Evolutionary conservation across 2,329 filamentous ascomycete genomes (phyloP).

Genomic region (Fusarium vanettenii): DNA sequence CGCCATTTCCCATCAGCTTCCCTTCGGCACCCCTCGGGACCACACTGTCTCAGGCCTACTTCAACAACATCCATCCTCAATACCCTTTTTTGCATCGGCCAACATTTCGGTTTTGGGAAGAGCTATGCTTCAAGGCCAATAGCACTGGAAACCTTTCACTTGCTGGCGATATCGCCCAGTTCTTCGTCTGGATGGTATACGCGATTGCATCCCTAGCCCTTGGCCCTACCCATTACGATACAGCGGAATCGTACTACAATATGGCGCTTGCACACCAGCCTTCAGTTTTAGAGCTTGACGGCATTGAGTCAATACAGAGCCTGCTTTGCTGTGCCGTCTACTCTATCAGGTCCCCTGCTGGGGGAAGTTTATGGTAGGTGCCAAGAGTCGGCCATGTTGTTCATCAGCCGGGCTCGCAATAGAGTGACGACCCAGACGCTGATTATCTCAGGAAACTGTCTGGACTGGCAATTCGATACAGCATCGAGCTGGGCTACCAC

Average conservation of each 20-base stretch:
- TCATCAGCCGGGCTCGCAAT: not conserved
- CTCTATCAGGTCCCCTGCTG: slow-evolving; percentile 26
- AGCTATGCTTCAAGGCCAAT: slow-evolving; percentile 27
- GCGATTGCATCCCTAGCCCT: slow-evolving; percentile 28
- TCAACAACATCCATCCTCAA: slow-evolving; percentile 29
- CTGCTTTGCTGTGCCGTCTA: slow-evolving; percentile 23
- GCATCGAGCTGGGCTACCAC: slow-evolving; percentile 28
- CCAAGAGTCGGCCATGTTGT: not conserved
- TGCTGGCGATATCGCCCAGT: slow-evolving; percentile 26
- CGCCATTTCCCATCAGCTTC: slow-evolving; percentile 19
- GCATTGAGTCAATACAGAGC: slow-evolving; percentile 30
- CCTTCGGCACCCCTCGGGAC: slow-evolving; percentile 17
- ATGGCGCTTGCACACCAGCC: slow-evolving; percentile 29
- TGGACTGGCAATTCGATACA: slow-evolving; percentile 26
- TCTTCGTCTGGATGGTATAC: slow-evolving; percentile 34
- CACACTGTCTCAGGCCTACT: slow-evolving; percentile 22
- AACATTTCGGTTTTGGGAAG: slow-evolving; percentile 32
- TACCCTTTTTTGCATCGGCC: slow-evolving; percentile 27
- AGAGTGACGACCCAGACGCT: not conserved
- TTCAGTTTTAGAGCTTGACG: slow-evolving; percentile 20
- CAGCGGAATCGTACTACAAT: slow-evolving; percentile 32
- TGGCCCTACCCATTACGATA: slow-evolving; percentile 26
- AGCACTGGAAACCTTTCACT: slow-evolving; percentile 18
- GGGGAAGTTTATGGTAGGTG: slow-evolving; percentile 28
- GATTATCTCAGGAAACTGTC: slow-evolving; percentile 17